phyloP scores from a whole-genome alignment of 257 asterid species.

The Coffea canephora region DNA sequence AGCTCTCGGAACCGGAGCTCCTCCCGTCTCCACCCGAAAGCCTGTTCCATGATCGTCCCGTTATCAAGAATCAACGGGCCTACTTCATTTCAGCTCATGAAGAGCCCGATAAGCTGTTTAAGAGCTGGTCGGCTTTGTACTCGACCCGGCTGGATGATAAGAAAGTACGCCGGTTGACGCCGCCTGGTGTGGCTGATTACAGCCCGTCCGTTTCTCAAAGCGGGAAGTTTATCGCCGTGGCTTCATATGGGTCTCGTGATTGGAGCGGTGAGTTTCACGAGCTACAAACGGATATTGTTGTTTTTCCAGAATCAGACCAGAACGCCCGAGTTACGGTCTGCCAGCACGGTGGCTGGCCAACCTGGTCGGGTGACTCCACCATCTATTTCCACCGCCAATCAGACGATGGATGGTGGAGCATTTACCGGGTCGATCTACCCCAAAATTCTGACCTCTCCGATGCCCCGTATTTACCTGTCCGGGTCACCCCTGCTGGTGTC shows the following conservation, averaged over 20 bases:
- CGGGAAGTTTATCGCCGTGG: slow-evolving; percentile 69
- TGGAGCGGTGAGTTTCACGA: slow-evolving; percentile 75
- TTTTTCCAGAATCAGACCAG: slow-evolving; percentile 48
- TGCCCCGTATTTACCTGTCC: slow-evolving; percentile 31
- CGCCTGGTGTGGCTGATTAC: slow-evolving; percentile 55
- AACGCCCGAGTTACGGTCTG: slow-evolving; percentile 36
- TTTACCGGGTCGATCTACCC: slow-evolving; percentile 49
- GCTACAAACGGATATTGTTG: slow-evolving; percentile 60
- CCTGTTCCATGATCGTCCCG: slow-evolving; percentile 72
- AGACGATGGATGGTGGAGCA: slow-evolving; percentile 96
- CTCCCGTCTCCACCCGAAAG: slow-evolving; percentile 39
- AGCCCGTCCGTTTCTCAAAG: slow-evolving; percentile 65
- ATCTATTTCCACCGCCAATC: slow-evolving; percentile 68
- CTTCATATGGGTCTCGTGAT: slow-evolving; percentile 50
- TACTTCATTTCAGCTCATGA: slow-evolving; percentile 71
- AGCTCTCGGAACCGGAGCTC: slow-evolving; percentile 20
- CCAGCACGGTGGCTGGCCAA: slow-evolving; percentile 79
- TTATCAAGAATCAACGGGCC: slow-evolving; percentile 36
- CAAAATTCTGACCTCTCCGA: slow-evolving; percentile 18
- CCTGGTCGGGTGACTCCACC: slow-evolving; percentile 62
- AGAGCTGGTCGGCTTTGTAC: slow-evolving; percentile 68
- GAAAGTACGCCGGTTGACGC: slow-evolving; percentile 46
- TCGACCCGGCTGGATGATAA: slow-evolving; percentile 23
- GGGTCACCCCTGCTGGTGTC: slow-evolving; percentile 74
- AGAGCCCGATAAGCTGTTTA: slow-evolving; percentile 40